Base-by-base conservation (phyloP, 352 stramenopile species). In the Phytophthora sansomeana region DNA sequence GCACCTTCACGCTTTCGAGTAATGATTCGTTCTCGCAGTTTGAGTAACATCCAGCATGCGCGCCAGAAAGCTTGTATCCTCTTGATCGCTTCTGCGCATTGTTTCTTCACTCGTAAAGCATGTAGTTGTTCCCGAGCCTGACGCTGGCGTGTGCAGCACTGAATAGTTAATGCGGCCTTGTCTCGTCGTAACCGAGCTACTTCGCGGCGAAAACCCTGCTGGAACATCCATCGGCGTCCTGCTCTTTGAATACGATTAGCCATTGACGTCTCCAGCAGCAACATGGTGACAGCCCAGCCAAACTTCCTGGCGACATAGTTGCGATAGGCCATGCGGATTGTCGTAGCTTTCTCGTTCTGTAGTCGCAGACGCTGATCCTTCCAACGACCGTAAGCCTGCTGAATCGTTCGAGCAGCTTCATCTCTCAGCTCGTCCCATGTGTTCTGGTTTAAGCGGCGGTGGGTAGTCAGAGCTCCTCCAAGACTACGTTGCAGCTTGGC, bases 281-380 rank as follows among this genome's bases (percentile, higher is more conserved):
- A 58, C 3, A 71, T 76, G 43, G 67, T 60, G 4, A 71, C 83
- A 1, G 74, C 78, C 83, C 83, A 92, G 50, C 73, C 78, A 26
- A 91, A 90, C 59, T 92, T 92, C 50, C 77, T 79, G 44, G 75
- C 77, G 5, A 87, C 55, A 43, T 86, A 89, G 58, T 87, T 81
- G 38, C 74, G 78, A 61, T 89, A 92, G 24, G 76, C 80, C 35
- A 65, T 42, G 38, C 69, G 74, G 41, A 90, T 85, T n/a, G 57
- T 60, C 4, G 51, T 69, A 13, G 59, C 79, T 17, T 69, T 69
- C 21, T 58, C 66, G 3, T 61, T 52, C 35, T 66, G 66, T 4
- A 66, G 30, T 51, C 49, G 46, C 11, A 69, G 53, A 5, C 58
- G 48, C 11, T 54, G 62, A n/a, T 81, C 52, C 30, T 78, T 76